These are phyloP conservation scores for Euphorbia tirucalli DNA, from an alignment of 345 rosid species.

Conservation along the genomic window DNA sequence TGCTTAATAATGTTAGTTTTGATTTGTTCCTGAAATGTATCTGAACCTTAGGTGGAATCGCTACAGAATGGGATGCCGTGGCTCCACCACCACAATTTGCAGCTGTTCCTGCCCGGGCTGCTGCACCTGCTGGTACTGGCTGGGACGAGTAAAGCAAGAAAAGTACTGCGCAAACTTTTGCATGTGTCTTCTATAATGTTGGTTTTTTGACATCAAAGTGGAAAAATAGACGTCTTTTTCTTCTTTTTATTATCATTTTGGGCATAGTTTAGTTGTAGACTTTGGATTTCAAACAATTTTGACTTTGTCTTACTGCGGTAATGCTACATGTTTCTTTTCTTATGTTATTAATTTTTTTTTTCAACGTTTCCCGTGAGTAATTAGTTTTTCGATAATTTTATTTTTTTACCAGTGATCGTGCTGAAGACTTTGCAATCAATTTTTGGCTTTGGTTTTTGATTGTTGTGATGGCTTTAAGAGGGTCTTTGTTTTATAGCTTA, in stretches of 20 bases:
- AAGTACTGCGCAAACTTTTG: conserved; percentile 9
- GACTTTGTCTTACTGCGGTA: neutral
- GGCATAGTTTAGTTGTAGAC: conserved; percentile 27
- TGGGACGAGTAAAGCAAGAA: conserved; percentile 38
- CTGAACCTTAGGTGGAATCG: neutral
- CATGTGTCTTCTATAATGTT: conserved; percentile 6
- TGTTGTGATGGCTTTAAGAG: too few species aligned
- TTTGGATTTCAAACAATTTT: conserved; percentile 13
- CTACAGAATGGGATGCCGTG: conserved; percentile 45
- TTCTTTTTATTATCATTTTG: neutral
- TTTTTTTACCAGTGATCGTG: too few species aligned
- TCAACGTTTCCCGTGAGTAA: too few species aligned
- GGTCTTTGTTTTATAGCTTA: too few species aligned
- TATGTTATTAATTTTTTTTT: neutral
- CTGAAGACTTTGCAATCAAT: too few species aligned
- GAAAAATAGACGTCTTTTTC: conserved; percentile 12
- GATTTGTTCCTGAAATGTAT: neutral
- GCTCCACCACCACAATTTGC: conserved; percentile 24
- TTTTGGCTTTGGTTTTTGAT: too few species aligned
- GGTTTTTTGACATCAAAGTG: neutral
- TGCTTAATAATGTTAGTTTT: neutral
- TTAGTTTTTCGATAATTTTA: too few species aligned
- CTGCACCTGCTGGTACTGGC: conserved; percentile 17
- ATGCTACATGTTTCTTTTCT: neutral
- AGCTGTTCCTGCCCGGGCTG: neutral